A percentile compares a stretch with the other conserved stretches of the same genome.
These are phyloP conservation scores for Trifolium dubium DNA, from an alignment of 306 rosid genomes.

Conservation along the genomic window DNA sequence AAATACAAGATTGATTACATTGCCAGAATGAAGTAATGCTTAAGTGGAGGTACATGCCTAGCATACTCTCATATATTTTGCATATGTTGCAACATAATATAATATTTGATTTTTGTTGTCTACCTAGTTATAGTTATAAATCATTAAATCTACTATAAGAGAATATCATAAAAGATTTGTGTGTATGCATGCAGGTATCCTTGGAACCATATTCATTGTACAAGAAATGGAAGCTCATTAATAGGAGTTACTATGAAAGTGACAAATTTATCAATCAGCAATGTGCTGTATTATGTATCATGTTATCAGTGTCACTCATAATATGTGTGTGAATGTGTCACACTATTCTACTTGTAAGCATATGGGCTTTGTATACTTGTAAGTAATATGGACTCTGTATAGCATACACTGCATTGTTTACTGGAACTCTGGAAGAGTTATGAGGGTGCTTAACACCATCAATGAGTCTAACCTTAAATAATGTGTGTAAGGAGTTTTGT, in stretches of 20 bases:
- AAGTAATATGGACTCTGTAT: slow-evolving; percentile 47
- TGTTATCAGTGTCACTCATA: slow-evolving; percentile 39
- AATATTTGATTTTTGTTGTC: slow-evolving; percentile 12
- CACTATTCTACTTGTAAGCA: slow-evolving; percentile 40
- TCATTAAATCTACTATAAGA: not conserved
- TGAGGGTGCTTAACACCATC: slow-evolving; percentile 41
- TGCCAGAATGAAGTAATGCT: slow-evolving; percentile 88
- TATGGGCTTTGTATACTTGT: slow-evolving; percentile 48
- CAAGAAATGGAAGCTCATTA: slow-evolving; percentile 32
- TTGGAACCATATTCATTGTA: slow-evolving; percentile 21
- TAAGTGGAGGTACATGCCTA: slow-evolving; percentile 55
- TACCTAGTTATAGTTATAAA: slow-evolving; percentile 3
- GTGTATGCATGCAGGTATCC: slow-evolving; percentile 29
- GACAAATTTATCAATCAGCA: slow-evolving; percentile 37
- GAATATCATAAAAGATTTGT: not conserved
- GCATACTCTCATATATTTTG: slow-evolving; percentile 6
- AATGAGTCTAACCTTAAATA: slow-evolving; percentile 37
- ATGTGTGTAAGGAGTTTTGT: slow-evolving; percentile 27
- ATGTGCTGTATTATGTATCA: slow-evolving; percentile 29
- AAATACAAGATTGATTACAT: slow-evolving; percentile 77
- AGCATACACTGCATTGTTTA: slow-evolving; percentile 40
- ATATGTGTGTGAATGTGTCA: slow-evolving; percentile 28
- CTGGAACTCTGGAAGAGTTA: slow-evolving; percentile 16
- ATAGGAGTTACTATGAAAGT: slow-evolving; percentile 19
- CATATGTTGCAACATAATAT: not conserved